Percentiles rank a stretch among this genome's conserved stretches.
These are phyloP conservation scores for Puccinia coronata DNA, from an alignment of 1,284 basidiomycete species.

Conservation along the genomic window DNA sequence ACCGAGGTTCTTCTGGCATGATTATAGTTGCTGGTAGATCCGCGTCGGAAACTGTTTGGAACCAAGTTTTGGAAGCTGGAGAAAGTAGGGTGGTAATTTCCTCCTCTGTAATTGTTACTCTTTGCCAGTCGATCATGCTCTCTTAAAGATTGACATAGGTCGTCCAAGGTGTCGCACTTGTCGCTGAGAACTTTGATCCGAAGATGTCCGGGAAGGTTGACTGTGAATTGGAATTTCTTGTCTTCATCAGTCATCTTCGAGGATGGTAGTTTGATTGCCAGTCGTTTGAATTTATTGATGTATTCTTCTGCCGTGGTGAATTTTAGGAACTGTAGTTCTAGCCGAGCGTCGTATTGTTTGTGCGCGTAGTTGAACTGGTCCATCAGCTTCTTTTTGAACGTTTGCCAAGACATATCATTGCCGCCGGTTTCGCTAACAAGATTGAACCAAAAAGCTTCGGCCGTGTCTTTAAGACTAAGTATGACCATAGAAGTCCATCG, in stretches of 20 bases:
- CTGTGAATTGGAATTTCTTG: too few relatives aligned
- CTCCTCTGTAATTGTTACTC: not conserved
- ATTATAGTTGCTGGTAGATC: not conserved
- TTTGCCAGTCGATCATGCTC: not conserved
- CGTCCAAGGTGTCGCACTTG: constrained; percentile 2
- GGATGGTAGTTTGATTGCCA: too few relatives aligned
- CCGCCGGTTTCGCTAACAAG: too few relatives aligned
- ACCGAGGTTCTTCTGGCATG: not conserved
- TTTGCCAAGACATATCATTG: not conserved
- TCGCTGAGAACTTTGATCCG: not conserved
- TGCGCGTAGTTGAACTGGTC: constrained; percentile 20
- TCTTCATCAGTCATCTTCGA: constrained; percentile 11
- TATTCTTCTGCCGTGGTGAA: constrained; percentile 11
- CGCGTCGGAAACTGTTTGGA: not conserved
- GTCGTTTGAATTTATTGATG: constrained; percentile 11
- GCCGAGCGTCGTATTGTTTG: not conserved
- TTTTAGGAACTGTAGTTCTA: not conserved
- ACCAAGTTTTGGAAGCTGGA: not conserved
- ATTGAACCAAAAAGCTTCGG: constrained; percentile 25
- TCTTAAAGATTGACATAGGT: not conserved
- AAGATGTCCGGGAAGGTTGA: constrained; percentile 5
- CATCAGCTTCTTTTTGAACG: not conserved
- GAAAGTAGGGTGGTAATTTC: not conserved
- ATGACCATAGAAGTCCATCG: too few relatives aligned
- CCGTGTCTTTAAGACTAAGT: not conserved